A percentile compares a stretch with the other conserved stretches of the same genome.
These are phyloP conservation scores for Sporothrix schenckii DNA, from an alignment of 2,329 filamentous ascomycete species.

Conservation along the genomic window DNA sequence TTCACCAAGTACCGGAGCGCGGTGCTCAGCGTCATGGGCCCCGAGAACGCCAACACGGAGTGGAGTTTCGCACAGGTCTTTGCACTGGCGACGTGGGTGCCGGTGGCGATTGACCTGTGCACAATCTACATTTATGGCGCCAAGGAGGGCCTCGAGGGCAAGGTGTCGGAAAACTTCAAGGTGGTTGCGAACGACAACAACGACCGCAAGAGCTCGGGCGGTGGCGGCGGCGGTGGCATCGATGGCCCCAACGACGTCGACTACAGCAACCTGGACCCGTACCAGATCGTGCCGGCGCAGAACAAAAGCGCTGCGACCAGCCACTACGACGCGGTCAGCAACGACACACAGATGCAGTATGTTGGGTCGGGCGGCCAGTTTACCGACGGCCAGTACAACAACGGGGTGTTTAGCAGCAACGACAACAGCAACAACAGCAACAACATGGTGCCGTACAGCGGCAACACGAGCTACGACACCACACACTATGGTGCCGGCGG, in stretches of 20 bases:
- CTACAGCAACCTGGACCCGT: slow-evolving; percentile 17
- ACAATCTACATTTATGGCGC: slow-evolving; percentile 37
- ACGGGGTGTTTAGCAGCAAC: neutral
- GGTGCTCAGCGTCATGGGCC: slow-evolving; percentile 33
- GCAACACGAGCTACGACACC: neutral
- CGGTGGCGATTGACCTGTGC: slow-evolving; percentile 40
- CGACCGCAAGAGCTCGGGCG: neutral
- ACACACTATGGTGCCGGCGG: neutral
- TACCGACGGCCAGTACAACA: slow-evolving; percentile 9
- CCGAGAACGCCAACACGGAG: slow-evolving; percentile 35
- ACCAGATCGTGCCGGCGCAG: neutral
- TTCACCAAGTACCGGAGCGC: slow-evolving; percentile 39
- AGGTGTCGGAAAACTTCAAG: slow-evolving; percentile 26
- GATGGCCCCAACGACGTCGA: neutral
- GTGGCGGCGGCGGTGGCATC: neutral
- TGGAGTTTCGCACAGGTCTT: slow-evolving; percentile 44
- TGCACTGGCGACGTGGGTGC: slow-evolving; percentile 41
- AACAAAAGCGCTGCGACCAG: neutral
- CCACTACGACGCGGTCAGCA: slow-evolving; percentile 5
- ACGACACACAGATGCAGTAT: slow-evolving; percentile 18
- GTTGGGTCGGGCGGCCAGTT: neutral
- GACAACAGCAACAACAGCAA: neutral
- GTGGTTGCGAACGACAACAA: neutral
- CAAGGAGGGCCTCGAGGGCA: slow-evolving; percentile 14
- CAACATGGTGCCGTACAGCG: neutral